A percentile compares a stretch with the other conserved stretches of the same genome.
Conservation (phyloP, 2,329 filamentous ascomycete genomes). For the Aspergillus sclerotialis region DNA sequence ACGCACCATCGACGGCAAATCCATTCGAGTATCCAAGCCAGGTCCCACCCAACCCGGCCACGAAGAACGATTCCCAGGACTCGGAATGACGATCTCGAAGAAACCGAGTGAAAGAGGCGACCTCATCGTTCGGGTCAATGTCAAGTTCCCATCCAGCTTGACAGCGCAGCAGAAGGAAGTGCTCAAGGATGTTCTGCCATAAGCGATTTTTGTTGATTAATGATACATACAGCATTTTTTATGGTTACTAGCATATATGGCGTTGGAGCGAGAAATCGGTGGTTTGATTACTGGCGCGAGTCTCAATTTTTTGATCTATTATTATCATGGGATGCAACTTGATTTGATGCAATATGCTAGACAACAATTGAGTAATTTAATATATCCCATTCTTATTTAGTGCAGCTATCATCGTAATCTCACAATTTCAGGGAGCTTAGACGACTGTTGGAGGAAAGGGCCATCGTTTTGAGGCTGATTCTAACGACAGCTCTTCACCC, state of each 20-base stretch:
- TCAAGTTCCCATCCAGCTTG: conserved; percentile 79
- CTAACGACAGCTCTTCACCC: no score
- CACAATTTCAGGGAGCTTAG: no score
- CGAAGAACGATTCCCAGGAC: conserved; percentile 70
- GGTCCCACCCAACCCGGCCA: conserved; percentile 82
- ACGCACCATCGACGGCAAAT: conserved; percentile 85
- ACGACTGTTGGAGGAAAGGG: no score
- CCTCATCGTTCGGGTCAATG: conserved; percentile 82
- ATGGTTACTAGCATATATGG: conserved; percentile 15
- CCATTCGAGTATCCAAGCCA: conserved; percentile 68
- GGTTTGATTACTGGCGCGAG: no score
- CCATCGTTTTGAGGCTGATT: no score
- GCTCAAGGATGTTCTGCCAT: conserved; percentile 68
- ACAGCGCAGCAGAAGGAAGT: conserved; percentile 71
- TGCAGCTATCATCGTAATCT: no score
- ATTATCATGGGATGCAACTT: no score
- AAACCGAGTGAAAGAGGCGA: conserved; percentile 78
- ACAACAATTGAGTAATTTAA: no score
- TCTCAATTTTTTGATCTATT: conserved; percentile 11
- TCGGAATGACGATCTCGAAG: conserved; percentile 95
- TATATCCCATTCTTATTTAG: no score
- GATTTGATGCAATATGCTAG: no score
- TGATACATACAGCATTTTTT: conserved; percentile 2
- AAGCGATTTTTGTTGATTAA: conserved; percentile 6
- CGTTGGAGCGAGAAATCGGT: conserved; percentile 19